Evolutionary conservation across 495 filamentous ascomycete species (phyloP).

Genomic region (Penicillium tannophilum): DNA sequence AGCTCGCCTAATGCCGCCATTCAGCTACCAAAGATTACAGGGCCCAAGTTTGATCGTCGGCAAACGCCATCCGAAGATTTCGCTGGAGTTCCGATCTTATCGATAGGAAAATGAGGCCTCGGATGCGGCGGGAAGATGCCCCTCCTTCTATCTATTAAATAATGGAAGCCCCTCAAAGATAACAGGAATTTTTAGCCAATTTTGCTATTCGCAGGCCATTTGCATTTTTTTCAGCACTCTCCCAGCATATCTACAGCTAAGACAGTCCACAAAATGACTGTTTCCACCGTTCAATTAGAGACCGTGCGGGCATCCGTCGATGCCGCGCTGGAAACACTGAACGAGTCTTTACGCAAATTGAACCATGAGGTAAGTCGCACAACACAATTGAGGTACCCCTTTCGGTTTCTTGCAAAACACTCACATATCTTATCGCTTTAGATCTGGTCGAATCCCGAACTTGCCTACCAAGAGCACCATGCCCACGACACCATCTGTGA

Average conservation of each 20-base stretch:
- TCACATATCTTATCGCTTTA: constrained; percentile 15
- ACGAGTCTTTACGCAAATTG: constrained; percentile 32
- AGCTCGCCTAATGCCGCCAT: constrained; percentile 10
- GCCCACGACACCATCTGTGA: constrained; percentile 59
- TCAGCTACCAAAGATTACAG: constrained; percentile 13
- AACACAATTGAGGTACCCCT: neutral
- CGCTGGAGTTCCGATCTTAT: neutral
- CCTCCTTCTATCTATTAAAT: neutral
- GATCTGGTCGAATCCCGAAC: constrained; percentile 65
- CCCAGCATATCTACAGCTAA: neutral
- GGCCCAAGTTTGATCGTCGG: neutral
- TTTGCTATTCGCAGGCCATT: neutral
- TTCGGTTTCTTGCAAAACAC: neutral
- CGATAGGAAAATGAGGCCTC: neutral
- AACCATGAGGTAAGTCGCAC: constrained; percentile 25
- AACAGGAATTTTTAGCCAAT: neutral
- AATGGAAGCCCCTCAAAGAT: neutral
- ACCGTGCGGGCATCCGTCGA: constrained; percentile 35
- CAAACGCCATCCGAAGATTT: neutral
- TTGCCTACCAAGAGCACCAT: constrained; percentile 57
- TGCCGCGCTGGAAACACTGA: constrained; percentile 23
- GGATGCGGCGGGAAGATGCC: neutral
- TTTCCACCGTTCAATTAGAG: constrained; percentile 19
- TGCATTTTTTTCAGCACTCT: too few species aligned
- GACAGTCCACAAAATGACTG: constrained; percentile 18